A percentile compares a stretch with the other conserved stretches of the same genome.
phyloP scores from a whole-genome alignment of 129 eudicot species.

The Logfia minima region DNA sequence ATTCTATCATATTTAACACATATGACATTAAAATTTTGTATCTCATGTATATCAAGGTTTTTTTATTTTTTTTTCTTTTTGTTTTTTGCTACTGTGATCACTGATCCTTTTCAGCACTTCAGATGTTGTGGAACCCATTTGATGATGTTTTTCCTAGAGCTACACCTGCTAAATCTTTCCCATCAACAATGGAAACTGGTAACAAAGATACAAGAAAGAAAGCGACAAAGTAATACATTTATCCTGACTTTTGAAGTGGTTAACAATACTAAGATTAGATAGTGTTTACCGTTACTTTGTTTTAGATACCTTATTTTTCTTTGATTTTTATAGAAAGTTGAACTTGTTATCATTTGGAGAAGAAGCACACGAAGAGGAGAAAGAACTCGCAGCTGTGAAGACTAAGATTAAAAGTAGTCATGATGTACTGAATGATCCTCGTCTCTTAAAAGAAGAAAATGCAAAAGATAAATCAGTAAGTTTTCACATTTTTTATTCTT shows the following conservation, averaged over 20 bases:
- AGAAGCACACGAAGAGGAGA: conserved; percentile 97
- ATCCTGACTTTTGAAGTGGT: conserved; percentile 13
- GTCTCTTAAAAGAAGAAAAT: conserved; percentile 67
- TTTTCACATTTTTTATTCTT: not conserved
- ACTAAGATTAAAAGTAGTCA: conserved; percentile 80
- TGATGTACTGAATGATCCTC: conserved; percentile 93
- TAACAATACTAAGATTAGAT: conserved; percentile 17
- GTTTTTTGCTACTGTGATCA: not conserved
- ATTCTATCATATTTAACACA: not conserved
- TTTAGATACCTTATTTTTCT: not conserved
- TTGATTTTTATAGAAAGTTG: conserved; percentile 54
- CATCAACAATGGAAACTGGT: conserved; percentile 40
- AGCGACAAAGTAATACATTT: conserved; percentile 64
- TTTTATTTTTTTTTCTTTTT: too few relatives aligned
- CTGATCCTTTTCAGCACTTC: conserved; percentile 14
- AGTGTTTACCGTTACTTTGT: not conserved
- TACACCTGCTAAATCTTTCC: conserved; percentile 48
- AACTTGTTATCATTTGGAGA: conserved; percentile 94
- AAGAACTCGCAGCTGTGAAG: conserved; percentile 65
- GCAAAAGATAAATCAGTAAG: conserved; percentile 51
- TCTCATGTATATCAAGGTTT: too few relatives aligned
- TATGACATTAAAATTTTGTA: not conserved
- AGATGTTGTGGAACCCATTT: conserved; percentile 95
- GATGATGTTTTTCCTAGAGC: conserved; percentile 88
- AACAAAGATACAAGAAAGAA: conserved; percentile 65